These are phyloP conservation scores for Berberis vulgaris DNA, from an alignment of 164 flowering plant genomes.

Conservation along the genomic window DNA sequence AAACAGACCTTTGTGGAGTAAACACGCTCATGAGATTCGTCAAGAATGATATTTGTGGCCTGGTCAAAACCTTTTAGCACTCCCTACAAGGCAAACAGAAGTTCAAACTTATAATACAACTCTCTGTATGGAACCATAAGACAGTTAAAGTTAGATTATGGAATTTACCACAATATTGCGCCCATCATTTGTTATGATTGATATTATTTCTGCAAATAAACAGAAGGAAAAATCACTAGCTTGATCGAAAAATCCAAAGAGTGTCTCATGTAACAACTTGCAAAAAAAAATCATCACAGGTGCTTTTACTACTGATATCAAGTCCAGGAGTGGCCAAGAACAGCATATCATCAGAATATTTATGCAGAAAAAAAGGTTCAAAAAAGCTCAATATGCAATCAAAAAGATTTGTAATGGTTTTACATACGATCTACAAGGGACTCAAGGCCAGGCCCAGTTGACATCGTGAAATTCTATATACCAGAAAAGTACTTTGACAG, in stretches of 20 bases:
- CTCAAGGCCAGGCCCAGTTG: slow-evolving; percentile 3
- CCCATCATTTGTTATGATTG: slow-evolving; percentile 84
- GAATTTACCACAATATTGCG: slow-evolving; percentile 74
- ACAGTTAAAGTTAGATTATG: not conserved
- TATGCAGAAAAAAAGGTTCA: too few relatives aligned
- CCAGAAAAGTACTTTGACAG: not conserved
- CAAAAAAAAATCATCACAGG: too few relatives aligned
- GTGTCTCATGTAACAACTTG: too few relatives aligned
- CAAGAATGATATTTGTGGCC: slow-evolving; percentile 92
- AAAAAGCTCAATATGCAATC: too few relatives aligned
- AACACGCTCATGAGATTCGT: slow-evolving; percentile 96
- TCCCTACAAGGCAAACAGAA: slow-evolving; percentile 37
- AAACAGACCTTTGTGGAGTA: slow-evolving; percentile 76
- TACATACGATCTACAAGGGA: slow-evolving; percentile 4
- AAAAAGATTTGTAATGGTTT: not conserved
- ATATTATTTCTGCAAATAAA: slow-evolving; percentile 53
- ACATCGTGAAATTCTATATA: slow-evolving; percentile 1
- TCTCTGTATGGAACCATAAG: not conserved
- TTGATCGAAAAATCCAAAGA: too few relatives aligned
- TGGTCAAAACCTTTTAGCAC: slow-evolving; percentile 85
- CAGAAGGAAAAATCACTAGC: not conserved
- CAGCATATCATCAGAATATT: too few relatives aligned
- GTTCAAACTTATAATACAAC: not conserved
- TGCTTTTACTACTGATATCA: too few relatives aligned
- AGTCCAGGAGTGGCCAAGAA: too few relatives aligned